Base-by-base conservation (phyloP, 169 alveolate genomes). In the Plasmodium chabaudi region DNA sequence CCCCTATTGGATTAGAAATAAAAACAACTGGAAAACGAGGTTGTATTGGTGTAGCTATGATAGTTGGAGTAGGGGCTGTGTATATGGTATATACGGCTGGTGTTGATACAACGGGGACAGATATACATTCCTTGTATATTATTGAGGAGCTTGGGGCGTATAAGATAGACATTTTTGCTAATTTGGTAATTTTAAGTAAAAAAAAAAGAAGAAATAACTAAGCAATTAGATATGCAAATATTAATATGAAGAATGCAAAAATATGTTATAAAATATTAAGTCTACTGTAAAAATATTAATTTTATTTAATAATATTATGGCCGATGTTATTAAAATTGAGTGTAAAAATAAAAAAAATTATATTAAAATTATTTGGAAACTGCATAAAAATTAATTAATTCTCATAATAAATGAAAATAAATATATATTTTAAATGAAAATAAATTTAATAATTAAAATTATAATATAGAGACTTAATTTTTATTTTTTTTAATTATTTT, bases 91-190 rank as follows among this genome's bases (percentile, higher is more conserved):
- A 77, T n/a, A 77, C 68, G 23, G 49, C 27, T 44, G 65, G 56
- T 23, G 89, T 64, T 51, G 79, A 25, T 49, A 55, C 19, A 19
- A 65, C 79, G n/a, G 79, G 77, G 4, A 77, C 77, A 51, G 89
- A 79, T 60, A 67, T 64, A 47, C 64, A 65, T 44, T 79, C 21
- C 82, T 60, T 79, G 82, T 67, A 79, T 19, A 55, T 69, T 9
- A 51, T 7, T 25, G 53, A 15, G 10, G 82, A 64, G 65, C 19
- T 79, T 56, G 89, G 72, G 9, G 68, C 82, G 53, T 53, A 67
- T 39, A 79, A 47, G 23, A 79, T 17, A 67, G 89, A 79, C 89
- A 79, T 79, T 60, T 79, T 79, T 23, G 55, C 10, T 39, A 47
- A 61, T 51, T 15, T 49, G n/a, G 44, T 46, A 60, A 23, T 9